Evolutionary conservation across 169 alveolate genomes (phyloP).

Genomic region (Plasmodium inui): DNA sequence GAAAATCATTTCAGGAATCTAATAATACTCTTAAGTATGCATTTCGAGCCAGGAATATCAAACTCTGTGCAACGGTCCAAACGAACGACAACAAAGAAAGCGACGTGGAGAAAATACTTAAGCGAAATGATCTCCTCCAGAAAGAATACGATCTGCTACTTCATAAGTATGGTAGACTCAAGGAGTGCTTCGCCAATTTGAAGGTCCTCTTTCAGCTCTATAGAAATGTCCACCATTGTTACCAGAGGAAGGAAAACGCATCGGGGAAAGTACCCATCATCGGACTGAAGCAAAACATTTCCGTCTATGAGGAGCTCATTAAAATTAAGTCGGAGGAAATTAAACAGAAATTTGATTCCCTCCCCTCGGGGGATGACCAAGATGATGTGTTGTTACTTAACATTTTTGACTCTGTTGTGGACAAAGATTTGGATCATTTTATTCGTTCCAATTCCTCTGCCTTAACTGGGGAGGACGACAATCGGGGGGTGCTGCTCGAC

Average conservation of each 20-base stretch:
- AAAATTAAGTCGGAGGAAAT: slow-evolving; percentile 37
- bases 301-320: slow-evolving; percentile 53
- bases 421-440: slow-evolving; percentile 18
- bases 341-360: slow-evolving; percentile 10
- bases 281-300: slow-evolving; percentile 64
- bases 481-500: not conserved
- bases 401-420: slow-evolving; percentile 23
- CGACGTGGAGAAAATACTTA: slow-evolving; percentile 64
- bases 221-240: slow-evolving; percentile 37
- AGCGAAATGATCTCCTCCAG: slow-evolving; percentile 58
- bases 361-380: not conserved
- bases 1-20: slow-evolving; percentile 89
- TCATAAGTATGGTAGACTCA: not conserved
- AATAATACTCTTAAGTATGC: slow-evolving; percentile 94
- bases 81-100: slow-evolving; percentile 73
- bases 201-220: slow-evolving; percentile 21
- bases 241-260: slow-evolving; percentile 21
- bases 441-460: not conserved
- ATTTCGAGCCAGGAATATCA: slow-evolving; percentile 94
- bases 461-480: not conserved
- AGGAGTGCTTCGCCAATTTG: slow-evolving; percentile 2
- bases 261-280: slow-evolving; percentile 7
- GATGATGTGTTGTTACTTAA: slow-evolving; percentile 25
- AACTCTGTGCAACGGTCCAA: slow-evolving; percentile 78
- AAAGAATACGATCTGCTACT: slow-evolving; percentile 50